Percentiles rank a stretch among this genome's conserved stretches.
Evolutionary conservation across 176 grass and related monocot species (phyloP).

Genomic region (Stipa capillata): DNA sequence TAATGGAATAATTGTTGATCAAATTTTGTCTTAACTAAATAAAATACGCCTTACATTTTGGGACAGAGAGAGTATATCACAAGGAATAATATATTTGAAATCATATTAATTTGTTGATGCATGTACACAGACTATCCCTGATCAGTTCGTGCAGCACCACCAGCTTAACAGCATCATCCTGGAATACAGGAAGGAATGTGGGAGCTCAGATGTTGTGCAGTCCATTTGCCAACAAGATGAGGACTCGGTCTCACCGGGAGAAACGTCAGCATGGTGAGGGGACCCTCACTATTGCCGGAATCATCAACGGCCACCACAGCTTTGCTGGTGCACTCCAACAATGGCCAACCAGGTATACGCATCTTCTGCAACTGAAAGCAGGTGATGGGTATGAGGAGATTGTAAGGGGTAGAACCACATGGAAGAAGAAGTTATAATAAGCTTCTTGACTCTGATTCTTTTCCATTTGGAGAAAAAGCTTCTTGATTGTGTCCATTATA

Average conservation of each 20-base stretch:
- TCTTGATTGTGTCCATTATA: background rate
- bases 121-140: constrained; percentile 39
- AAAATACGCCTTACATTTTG: too few species aligned
- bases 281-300: constrained; percentile 25
- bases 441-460: background rate
- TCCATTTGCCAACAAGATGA: constrained; percentile 49
- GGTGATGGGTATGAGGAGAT: constrained; percentile 39
- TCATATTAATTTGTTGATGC: background rate
- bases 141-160: constrained; percentile 32
- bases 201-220: constrained; percentile 47
- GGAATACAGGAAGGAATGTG: constrained; percentile 58
- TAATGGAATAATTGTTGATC: too few species aligned
- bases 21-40: too few species aligned
- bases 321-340: constrained; percentile 27
- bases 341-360: constrained; percentile 52
- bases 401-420: constrained; percentile 54
- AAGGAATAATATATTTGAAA: too few species aligned
- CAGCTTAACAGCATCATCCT: constrained; percentile 37
- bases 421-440: constrained; percentile 39
- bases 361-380: constrained; percentile 46
- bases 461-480: background rate
- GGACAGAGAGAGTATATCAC: too few species aligned
- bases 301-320: constrained; percentile 34
- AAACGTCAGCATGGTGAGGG: constrained; percentile 30
- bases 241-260: background rate